A percentile compares a stretch with the other conserved stretches of the same genome.
Conservation (phyloP, 129 eudicot species). For the Pittosporum tobira region DNA sequence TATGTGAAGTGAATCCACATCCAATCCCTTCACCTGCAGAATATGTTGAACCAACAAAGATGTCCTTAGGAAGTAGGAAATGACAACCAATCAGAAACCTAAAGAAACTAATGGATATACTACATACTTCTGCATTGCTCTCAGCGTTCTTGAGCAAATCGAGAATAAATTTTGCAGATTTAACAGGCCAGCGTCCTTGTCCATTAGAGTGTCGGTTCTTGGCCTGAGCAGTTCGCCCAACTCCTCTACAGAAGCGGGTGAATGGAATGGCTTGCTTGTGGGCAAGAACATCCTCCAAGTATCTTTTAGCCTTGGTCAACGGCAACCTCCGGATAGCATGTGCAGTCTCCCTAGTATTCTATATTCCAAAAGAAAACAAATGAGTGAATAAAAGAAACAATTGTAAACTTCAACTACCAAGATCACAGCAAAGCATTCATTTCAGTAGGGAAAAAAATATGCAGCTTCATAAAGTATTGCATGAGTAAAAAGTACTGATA, state of each 20-base stretch:
- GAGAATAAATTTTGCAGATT: conserved; percentile 46
- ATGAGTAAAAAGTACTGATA: no score
- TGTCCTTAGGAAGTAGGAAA: neutral
- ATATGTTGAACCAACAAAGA: neutral
- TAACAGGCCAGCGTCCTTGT: conserved; percentile 68
- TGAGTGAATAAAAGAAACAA: neutral
- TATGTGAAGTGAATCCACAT: conserved; percentile 53
- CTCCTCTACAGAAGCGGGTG: conserved; percentile 62
- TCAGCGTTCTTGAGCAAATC: conserved; percentile 62
- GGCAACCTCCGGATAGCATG: conserved; percentile 49
- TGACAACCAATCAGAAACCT: neutral
- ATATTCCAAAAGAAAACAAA: neutral
- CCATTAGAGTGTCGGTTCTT: conserved; percentile 60
- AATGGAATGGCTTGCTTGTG: conserved; percentile 67
- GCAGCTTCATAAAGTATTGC: no score
- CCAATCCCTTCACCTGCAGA: conserved; percentile 49
- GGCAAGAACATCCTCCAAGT: conserved; percentile 58
- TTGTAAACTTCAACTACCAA: neutral
- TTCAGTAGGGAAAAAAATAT: no score
- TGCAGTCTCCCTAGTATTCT: conserved; percentile 70
- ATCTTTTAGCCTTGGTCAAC: conserved; percentile 48
- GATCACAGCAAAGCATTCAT: neutral
- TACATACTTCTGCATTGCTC: conserved; percentile 53
- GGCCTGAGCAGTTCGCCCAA: conserved; percentile 64
- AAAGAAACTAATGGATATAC: neutral